These are phyloP conservation scores for Aspergillus funiculosus DNA, from an alignment of 495 filamentous ascomycete species.

Conservation along the genomic window DNA sequence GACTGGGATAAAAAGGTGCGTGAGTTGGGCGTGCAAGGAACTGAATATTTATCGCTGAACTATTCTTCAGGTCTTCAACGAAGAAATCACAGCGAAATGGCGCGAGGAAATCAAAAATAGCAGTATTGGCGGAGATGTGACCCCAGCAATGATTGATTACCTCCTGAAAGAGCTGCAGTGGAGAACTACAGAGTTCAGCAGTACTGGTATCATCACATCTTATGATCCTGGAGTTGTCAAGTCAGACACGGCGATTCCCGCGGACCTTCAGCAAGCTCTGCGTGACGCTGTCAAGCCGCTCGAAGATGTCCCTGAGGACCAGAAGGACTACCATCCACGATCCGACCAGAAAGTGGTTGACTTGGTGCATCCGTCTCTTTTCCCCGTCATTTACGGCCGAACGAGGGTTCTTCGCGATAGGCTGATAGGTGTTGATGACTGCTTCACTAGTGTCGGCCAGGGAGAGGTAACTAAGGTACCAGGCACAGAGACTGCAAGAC, in stretches of 20 bases:
- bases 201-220: neutral
- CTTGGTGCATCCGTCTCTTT: slow-evolving; percentile 17
- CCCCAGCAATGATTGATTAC: slow-evolving; percentile 45
- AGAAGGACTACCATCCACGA: slow-evolving; percentile 16
- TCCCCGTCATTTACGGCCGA: slow-evolving; percentile 10
- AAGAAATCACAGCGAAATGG: slow-evolving; percentile 15
- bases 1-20: slow-evolving; percentile 34
- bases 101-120: slow-evolving; percentile 14
- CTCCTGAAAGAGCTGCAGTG: slow-evolving; percentile 48
- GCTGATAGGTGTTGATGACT: slow-evolving; percentile 6
- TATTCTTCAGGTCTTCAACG: slow-evolving; percentile 7
- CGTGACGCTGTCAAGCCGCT: slow-evolving; percentile 2
- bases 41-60: neutral
- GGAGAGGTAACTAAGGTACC: neutral
- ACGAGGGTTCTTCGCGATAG: slow-evolving; percentile 4
- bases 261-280: neutral
- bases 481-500: neutral
- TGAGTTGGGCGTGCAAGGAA: neutral
- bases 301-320: slow-evolving; percentile 1
- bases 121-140: slow-evolving; percentile 32
- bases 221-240: slow-evolving; percentile 6
- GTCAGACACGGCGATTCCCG: slow-evolving; percentile 9
- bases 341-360: slow-evolving; percentile 14
- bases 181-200: slow-evolving; percentile 25
- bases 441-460: slow-evolving; percentile 2